A percentile compares a stretch with the other conserved stretches of the same genome.
Conservation (phyloP, 2,329 filamentous ascomycete genomes). For the Samsoniella hepiali region DNA sequence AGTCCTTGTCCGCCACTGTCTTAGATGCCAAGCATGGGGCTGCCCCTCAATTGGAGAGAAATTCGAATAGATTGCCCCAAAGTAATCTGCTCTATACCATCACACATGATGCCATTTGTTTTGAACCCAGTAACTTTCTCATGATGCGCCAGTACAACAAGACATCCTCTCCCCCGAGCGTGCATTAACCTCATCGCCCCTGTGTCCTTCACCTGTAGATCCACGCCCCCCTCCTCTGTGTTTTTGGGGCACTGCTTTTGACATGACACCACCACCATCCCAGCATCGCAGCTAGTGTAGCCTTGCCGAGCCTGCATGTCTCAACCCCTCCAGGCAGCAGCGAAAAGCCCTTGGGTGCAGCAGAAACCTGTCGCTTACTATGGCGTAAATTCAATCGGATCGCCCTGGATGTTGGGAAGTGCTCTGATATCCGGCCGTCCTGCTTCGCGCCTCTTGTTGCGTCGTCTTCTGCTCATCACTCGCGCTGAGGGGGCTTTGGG, state of each 20-base stretch:
- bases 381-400: slow-evolving; percentile 31
- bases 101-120: slow-evolving; percentile 1
- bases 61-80: background rate
- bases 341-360: background rate
- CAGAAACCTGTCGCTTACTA: background rate
- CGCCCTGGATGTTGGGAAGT: slow-evolving; percentile 32
- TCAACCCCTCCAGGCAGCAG: slow-evolving; percentile 10
- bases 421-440: slow-evolving; percentile 33
- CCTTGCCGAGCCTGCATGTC: slow-evolving; percentile 15
- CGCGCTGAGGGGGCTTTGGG: slow-evolving; percentile 2
- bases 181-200: slow-evolving; percentile 10
- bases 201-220: background rate
- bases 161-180: background rate
- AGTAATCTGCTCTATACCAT: background rate
- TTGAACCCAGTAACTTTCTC: background rate
- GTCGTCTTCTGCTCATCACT: slow-evolving; percentile 21
- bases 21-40: background rate
- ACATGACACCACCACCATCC: slow-evolving; percentile 10
- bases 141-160: slow-evolving; percentile 8
- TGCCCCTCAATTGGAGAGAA: background rate
- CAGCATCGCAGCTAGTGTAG: slow-evolving; percentile 6
- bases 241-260: background rate
- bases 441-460: slow-evolving; percentile 23
- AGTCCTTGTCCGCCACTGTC: background rate
- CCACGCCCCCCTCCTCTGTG: background rate